Percentiles rank a stretch among this genome's conserved stretches.
Evolutionary conservation across 371 early-diverging fungal species (phyloP).

Genomic region (Actinomucor elegans): DNA sequence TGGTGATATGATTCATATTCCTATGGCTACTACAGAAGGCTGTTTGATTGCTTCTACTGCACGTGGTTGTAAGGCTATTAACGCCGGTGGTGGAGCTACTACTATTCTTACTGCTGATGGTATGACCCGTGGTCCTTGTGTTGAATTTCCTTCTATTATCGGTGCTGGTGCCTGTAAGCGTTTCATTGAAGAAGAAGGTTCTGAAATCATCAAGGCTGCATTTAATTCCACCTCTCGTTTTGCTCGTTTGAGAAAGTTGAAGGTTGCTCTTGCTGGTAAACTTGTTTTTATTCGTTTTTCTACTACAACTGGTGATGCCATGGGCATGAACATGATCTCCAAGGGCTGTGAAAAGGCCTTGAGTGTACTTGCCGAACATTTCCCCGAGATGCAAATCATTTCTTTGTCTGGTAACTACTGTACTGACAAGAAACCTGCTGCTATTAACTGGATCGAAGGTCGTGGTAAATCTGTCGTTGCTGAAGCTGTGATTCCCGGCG

Average conservation of each 20-base stretch:
- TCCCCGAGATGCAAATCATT: slow-evolving; percentile 77
- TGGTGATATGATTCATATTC: slow-evolving; percentile 76
- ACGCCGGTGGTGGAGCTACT: slow-evolving; percentile 83
- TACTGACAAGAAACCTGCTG: slow-evolving; percentile 97
- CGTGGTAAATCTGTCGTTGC: slow-evolving; percentile 94
- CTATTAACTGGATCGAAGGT: slow-evolving; percentile 96
- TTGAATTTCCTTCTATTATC: slow-evolving; percentile 75
- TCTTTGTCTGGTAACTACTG: slow-evolving; percentile 93
- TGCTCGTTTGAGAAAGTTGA: slow-evolving; percentile 79
- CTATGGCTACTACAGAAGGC: slow-evolving; percentile 98
- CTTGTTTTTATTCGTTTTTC: slow-evolving; percentile 83
- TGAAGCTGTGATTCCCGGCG: slow-evolving; percentile 82
- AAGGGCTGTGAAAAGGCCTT: slow-evolving; percentile 89
- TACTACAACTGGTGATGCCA: slow-evolving; percentile 95
- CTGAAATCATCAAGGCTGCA: slow-evolving; percentile 62
- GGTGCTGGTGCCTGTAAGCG: slow-evolving; percentile 71
- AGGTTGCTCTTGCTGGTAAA: slow-evolving; percentile 85
- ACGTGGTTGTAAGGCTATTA: slow-evolving; percentile 95
- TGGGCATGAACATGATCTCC: slow-evolving; percentile 99
- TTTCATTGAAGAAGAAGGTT: slow-evolving; percentile 79
- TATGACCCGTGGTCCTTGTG: slow-evolving; percentile 93
- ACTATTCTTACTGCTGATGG: slow-evolving; percentile 87
- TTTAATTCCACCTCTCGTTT: slow-evolving; percentile 92
- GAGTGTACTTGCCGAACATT: slow-evolving; percentile 57
- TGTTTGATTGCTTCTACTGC: slow-evolving; percentile 91